phyloP scores from a whole-genome alignment of 208 protist species.

The Novymonas esmeraldas region DNA sequence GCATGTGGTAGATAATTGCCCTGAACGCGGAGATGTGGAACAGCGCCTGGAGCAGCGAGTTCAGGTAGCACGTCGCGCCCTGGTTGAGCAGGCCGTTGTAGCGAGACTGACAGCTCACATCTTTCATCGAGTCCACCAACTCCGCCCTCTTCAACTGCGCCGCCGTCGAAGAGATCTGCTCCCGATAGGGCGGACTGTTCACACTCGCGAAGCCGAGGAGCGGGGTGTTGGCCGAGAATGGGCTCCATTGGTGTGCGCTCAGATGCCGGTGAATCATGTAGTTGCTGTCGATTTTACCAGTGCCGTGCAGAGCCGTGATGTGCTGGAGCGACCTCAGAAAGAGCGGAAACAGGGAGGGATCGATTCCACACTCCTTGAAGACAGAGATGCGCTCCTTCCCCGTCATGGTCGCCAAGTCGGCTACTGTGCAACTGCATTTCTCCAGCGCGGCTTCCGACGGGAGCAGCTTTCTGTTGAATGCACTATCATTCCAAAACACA shows the following conservation, averaged over 20 bases:
- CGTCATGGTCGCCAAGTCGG: conserved; percentile 79
- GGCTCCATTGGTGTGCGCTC: conserved; percentile 69
- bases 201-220: conserved; percentile 68
- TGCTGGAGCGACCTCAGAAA: conserved; percentile 83
- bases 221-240: conserved; percentile 36
- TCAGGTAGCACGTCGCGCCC: conserved; percentile 93
- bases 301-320: conserved; percentile 61
- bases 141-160: conserved; percentile 11
- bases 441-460: conserved; percentile 68
- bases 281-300: conserved; percentile 51
- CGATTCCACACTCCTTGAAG: conserved; percentile 73
- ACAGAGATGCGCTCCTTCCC: conserved; percentile 66
- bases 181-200: conserved; percentile 61
- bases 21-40: conserved; percentile 91
- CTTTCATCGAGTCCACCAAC: conserved; percentile 14
- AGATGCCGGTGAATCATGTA: conserved; percentile 80
- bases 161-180: conserved; percentile 14
- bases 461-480: conserved; percentile 57
- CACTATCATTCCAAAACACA: conserved; percentile 84
- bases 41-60: conserved; percentile 90
- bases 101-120: conserved; percentile 17
- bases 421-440: conserved; percentile 54
- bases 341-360: conserved; percentile 69
- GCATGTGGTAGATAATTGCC: conserved; percentile 88
- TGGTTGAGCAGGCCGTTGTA: conserved; percentile 92